Conservation (phyloP, 768 basidiomycete genomes). For the Solioccasus polychromus region DNA sequence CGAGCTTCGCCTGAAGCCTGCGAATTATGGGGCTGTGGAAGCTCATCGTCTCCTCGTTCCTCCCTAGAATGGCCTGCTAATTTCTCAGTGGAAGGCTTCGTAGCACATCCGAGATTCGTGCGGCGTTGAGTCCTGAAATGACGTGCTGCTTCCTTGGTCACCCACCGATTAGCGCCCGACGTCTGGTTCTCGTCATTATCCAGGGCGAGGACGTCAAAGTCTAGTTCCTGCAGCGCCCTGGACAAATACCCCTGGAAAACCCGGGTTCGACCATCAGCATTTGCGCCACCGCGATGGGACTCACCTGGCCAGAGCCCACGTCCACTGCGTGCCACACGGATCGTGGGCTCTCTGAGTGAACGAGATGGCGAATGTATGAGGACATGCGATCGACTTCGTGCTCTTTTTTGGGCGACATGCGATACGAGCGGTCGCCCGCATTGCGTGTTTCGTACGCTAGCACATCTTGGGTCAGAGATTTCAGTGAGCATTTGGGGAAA, state of each 20-base stretch:
- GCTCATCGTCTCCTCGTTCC: background rate
- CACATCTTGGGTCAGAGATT: background rate
- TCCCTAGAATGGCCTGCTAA: background rate
- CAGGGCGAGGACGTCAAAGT: constrained; percentile 58
- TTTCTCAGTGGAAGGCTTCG: background rate
- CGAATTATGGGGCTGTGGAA: background rate
- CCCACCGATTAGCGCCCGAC: constrained; percentile 51
- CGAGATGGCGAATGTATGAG: constrained; percentile 44
- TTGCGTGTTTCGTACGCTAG: constrained; percentile 8
- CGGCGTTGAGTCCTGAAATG: constrained; percentile 13
- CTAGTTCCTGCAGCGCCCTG: constrained; percentile 38
- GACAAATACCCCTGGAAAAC: constrained; percentile 58
- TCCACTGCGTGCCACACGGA: constrained; percentile 55
- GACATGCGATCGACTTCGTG: constrained; percentile 72
- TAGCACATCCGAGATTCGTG: constrained; percentile 1
- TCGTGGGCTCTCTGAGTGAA: constrained; percentile 23
- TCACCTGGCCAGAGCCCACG: constrained; percentile 70
- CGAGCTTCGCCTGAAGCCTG: background rate
- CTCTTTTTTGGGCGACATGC: constrained; percentile 75
- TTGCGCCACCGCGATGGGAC: background rate
- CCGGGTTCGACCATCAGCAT: constrained; percentile 1
- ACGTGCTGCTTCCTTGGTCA: constrained; percentile 22
- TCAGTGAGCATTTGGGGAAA: background rate
- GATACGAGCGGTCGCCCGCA: constrained; percentile 25
- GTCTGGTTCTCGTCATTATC: constrained; percentile 62